Conservation (phyloP, 2,329 filamentous ascomycete species). For the Macrophomina phaseolina region DNA sequence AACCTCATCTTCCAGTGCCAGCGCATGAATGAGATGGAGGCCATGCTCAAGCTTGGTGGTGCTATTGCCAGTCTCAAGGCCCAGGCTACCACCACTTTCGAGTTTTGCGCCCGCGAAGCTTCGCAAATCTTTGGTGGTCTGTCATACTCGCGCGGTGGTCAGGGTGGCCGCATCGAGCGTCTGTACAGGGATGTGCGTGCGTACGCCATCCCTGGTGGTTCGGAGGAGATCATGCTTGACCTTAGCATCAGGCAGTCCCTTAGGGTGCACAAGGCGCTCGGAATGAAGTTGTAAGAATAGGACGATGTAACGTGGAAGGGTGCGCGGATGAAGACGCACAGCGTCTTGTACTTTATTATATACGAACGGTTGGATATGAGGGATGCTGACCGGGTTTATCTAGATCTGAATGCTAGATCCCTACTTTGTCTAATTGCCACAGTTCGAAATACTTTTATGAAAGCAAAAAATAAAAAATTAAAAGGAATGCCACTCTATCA, state of each 20-base stretch:
- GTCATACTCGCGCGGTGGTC: constrained; percentile 89
- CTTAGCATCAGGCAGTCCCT: constrained; percentile 90
- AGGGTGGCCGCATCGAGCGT: constrained; percentile 93
- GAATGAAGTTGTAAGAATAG: constrained; percentile 85
- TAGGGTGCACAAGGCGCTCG: constrained; percentile 85
- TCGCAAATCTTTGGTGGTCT: constrained; percentile 97
- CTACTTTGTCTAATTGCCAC: background rate
- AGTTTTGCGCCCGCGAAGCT: constrained; percentile 96
- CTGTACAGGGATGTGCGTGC: constrained; percentile 94
- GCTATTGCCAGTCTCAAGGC: constrained; percentile 94
- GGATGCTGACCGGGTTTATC: background rate
- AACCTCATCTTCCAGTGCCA: constrained; percentile 92
- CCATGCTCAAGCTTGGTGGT: constrained; percentile 93
- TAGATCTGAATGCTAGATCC: background rate
- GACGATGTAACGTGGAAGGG: background rate
- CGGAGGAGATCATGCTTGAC: constrained; percentile 98
- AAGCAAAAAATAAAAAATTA: too few relatives aligned
- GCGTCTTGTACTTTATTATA: constrained; percentile 15
- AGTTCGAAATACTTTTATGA: too few relatives aligned
- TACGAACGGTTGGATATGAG: background rate
- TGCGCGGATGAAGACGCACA: background rate
- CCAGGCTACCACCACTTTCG: constrained; percentile 90
- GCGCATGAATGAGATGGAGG: constrained; percentile 91
- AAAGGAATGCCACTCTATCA: too few relatives aligned
- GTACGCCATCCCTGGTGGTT: constrained; percentile 92